Conservation (phyloP, 2,329 filamentous ascomycete species). For the Phaeosphaeriaceae sp. region DNA sequence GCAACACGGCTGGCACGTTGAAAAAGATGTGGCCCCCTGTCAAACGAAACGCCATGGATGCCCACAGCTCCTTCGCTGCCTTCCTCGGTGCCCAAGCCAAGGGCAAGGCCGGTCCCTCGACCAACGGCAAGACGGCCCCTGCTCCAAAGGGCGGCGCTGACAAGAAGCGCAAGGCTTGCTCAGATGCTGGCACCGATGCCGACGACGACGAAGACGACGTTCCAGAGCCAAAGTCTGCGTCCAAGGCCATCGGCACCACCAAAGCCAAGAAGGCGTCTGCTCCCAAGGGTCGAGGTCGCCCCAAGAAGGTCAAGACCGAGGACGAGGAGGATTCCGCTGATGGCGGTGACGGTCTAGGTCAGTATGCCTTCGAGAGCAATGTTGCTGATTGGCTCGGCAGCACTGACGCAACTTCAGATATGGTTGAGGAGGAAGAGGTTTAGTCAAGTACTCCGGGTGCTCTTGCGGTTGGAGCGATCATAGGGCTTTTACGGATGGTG, state of each 20-base stretch:
- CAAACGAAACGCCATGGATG: conserved; percentile 39
- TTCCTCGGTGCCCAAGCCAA: conserved; percentile 25
- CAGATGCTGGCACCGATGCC: conserved; percentile 7
- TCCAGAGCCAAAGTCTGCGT: conserved; percentile 24
- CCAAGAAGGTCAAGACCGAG: conserved; percentile 16
- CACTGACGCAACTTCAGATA: conserved; percentile 18
- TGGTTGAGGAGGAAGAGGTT: conserved; percentile 5
- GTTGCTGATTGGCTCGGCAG: conserved; percentile 14
- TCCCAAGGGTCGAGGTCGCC: conserved; percentile 18
- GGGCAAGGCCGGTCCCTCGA: not conserved
- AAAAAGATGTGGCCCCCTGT: conserved; percentile 44
- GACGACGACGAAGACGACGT: conserved; percentile 11
- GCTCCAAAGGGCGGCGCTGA: too few relatives aligned
- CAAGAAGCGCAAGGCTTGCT: conserved; percentile 36
- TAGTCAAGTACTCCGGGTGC: not conserved
- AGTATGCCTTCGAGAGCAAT: conserved; percentile 14
- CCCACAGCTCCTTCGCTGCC: conserved; percentile 28
- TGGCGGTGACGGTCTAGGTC: conserved; percentile 24
- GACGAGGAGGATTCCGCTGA: conserved; percentile 18
- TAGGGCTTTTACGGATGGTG: too few relatives aligned
- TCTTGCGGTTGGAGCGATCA: not conserved
- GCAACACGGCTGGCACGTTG: conserved; percentile 37
- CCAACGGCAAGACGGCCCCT: too few relatives aligned
- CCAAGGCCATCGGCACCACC: conserved; percentile 1
- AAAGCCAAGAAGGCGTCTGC: conserved; percentile 17